Evolutionary conservation across 108 stramenopile genomes (phyloP).

Genomic region (Stephanodiscus minutulus): DNA sequence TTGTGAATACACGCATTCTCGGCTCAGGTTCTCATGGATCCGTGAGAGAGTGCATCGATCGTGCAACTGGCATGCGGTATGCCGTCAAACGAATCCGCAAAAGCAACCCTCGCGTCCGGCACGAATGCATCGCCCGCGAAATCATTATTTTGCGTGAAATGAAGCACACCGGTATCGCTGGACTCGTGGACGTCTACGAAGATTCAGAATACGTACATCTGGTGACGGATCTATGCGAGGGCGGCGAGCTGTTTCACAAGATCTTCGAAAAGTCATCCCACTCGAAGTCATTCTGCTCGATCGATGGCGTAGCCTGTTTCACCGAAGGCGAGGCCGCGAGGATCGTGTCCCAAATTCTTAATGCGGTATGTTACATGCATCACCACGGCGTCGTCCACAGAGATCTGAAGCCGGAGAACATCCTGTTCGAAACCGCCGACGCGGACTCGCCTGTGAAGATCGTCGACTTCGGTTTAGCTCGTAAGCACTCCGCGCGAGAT

Average conservation of each 20-base stretch:
- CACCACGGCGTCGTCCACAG: constrained; percentile 53
- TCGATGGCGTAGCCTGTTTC: constrained; percentile 28
- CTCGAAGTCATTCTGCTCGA: no score
- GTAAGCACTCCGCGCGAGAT: constrained; percentile 9
- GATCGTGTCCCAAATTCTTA: constrained; percentile 57
- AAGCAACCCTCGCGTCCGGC: constrained; percentile 4
- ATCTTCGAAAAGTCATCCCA: constrained; percentile 80
- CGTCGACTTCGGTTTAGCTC: constrained; percentile 77
- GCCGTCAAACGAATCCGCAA: constrained; percentile 31
- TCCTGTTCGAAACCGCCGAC: constrained; percentile 36
- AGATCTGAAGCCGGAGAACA: constrained; percentile 83
- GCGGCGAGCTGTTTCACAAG: constrained; percentile 93
- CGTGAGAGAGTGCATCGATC: constrained; percentile 27
- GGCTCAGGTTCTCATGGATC: constrained; percentile 30
- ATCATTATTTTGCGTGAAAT: constrained; percentile 62
- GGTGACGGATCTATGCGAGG: constrained; percentile 86
- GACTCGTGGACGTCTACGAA: constrained; percentile 90
- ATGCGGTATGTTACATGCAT: constrained; percentile 78
- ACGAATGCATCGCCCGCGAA: constrained; percentile 35
- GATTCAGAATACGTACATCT: constrained; percentile 82
- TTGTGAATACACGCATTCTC: constrained; percentile 13
- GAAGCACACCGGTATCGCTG: constrained; percentile 68
- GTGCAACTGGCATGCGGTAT: constrained; percentile 23
- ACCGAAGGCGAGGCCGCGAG: constrained; percentile 59
- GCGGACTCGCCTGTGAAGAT: constrained; percentile 59